Percentiles rank a stretch among this genome's conserved stretches.
Conservation (phyloP, 2,329 filamentous ascomycete species). For the Fusarium brevicatenulatum region DNA sequence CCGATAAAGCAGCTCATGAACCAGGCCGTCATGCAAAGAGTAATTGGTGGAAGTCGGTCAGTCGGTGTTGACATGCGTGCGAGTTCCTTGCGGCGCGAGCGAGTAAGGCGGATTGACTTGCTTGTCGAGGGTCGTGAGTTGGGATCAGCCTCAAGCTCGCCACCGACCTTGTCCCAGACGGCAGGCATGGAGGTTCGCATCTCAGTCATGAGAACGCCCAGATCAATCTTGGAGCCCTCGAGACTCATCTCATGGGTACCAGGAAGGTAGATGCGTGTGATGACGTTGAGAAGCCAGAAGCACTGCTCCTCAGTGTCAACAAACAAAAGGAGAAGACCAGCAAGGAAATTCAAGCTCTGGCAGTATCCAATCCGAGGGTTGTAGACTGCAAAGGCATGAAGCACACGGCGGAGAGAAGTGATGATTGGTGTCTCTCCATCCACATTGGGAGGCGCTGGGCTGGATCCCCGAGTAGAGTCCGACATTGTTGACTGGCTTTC, state of each 20-base stretch:
- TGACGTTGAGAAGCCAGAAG: conserved; percentile 93
- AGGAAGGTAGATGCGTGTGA: conserved; percentile 87
- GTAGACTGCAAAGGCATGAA: conserved; percentile 90
- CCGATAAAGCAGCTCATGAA: conserved; percentile 98
- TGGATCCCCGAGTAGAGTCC: conserved; percentile 49
- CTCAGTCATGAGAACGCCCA: conserved; percentile 90
- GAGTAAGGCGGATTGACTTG: conserved; percentile 50
- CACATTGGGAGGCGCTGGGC: conserved; percentile 47
- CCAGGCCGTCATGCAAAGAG: conserved; percentile 93
- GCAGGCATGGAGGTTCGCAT: conserved; percentile 83
- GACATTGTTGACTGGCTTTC: conserved; percentile 52
- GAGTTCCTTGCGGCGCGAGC: conserved; percentile 53
- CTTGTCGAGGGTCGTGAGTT: conserved; percentile 50
- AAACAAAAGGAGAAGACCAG: conserved; percentile 88
- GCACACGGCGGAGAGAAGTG: conserved; percentile 80
- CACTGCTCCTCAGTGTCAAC: conserved; percentile 88
- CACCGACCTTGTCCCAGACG: conserved; percentile 89
- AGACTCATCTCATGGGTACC: conserved; percentile 92
- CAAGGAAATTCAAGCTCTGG: conserved; percentile 94
- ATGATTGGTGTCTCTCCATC: conserved; percentile 80
- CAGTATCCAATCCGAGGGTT: conserved; percentile 95
- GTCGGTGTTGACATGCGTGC: conserved; percentile 52
- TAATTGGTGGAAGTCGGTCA: conserved; percentile 83
- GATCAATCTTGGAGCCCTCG: conserved; percentile 91
- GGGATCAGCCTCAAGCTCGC: conserved; percentile 70